Base-by-base conservation (phyloP, 2,329 filamentous ascomycete species). In the Fusarium longipes region DNA sequence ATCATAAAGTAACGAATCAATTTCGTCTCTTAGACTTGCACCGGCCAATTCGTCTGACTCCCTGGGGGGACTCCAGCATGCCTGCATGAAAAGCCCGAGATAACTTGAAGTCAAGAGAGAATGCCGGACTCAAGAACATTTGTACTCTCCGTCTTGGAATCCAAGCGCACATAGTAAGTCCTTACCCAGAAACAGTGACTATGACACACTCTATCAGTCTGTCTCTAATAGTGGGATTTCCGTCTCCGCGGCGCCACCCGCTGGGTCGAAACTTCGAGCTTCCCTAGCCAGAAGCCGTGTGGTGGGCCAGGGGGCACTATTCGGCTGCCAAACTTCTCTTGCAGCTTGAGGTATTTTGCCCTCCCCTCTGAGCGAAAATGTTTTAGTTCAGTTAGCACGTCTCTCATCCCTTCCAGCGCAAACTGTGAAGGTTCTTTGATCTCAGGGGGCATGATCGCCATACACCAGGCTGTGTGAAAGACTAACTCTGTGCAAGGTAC, bases 391-490 rank as follows among this genome's bases (percentile, higher is more conserved):
- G 62, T 72, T 3, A 83, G 61, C 4, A 85, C 82, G 61, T 84
- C 81, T 35, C 63, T 69, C 82, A 84, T 83, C n/a, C 59, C 70
- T 30, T 67, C 54, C 17, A 83, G 60, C 8, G 79, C 75, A 9
- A 39, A 56, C 29, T 50, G 57, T 6, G 70, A 61, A 0, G 81
- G 82, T 22, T 65, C 40, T 5, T 51, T 55, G 27, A 80, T 61
- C 15, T 63, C 60, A 1, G 40, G 50, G 9, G 82, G 81, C 63
- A 81, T 75, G 5, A 85, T 60, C 15, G 86, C 67, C 51, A 85
- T 79, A 58, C 82, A 80, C 86, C 86, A 88, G 1, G 86, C 85
- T 2, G 78, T 80, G 27, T 82, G 77, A 66, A 83, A 87, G 36
- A 88, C 73, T 54, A 80, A 81, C 1, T 78, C 75, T 0, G 78